phyloP scores from a whole-genome alignment of 2,329 filamentous ascomycete genomes.

The Venturia nashicola region DNA sequence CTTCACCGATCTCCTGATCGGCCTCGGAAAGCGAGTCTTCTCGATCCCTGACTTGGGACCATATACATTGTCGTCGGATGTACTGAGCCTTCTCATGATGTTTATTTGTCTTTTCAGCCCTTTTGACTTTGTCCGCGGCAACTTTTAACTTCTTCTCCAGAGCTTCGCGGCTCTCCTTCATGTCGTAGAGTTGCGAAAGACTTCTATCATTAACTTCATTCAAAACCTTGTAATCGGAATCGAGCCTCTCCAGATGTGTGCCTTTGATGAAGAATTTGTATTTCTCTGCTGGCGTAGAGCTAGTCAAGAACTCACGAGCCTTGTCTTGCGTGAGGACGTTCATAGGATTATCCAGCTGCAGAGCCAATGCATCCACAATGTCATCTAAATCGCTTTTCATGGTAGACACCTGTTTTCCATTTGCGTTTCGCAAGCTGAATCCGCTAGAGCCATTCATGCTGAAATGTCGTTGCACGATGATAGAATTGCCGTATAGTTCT shows the following conservation, averaged over 20 bases:
- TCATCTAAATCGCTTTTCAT: constrained; percentile 84
- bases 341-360: constrained; percentile 94
- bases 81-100: constrained; percentile 6
- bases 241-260: constrained; percentile 82
- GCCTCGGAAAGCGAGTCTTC: constrained; percentile 5
- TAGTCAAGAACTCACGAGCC: constrained; percentile 83
- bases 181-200: constrained; percentile 24
- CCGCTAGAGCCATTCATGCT: constrained; percentile 59
- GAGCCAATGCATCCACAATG: constrained; percentile 81
- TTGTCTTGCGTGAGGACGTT: constrained; percentile 93
- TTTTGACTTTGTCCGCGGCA: constrained; percentile 4
- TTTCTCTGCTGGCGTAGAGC: constrained; percentile 69
- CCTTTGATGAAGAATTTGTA: constrained; percentile 96
- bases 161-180: constrained; percentile 35
- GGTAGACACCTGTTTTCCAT: constrained; percentile 59
- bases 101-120: background rate
- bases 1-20: background rate
- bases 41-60: constrained; percentile 10
- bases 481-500: constrained; percentile 70
- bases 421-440: constrained; percentile 74
- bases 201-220: constrained; percentile 43
- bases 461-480: constrained; percentile 87
- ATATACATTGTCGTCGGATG: constrained; percentile 7
- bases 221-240: constrained; percentile 80
- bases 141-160: background rate